Percentiles rank a stretch among this genome's conserved stretches.
Evolutionary conservation across 441 rosid genomes (phyloP).

Genomic region (Manihot esculenta): DNA sequence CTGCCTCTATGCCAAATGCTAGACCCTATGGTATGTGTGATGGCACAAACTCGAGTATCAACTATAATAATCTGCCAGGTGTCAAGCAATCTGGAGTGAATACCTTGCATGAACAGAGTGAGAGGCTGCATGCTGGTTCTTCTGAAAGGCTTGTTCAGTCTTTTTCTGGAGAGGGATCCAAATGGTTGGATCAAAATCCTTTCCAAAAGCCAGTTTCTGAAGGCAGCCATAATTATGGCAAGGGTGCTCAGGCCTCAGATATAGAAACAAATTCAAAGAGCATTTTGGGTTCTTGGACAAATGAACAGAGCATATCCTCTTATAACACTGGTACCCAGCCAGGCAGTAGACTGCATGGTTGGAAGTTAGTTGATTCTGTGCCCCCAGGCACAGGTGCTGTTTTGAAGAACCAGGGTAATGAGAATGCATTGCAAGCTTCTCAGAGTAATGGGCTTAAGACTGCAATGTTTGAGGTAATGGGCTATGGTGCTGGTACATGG

Average conservation of each 20-base stretch:
- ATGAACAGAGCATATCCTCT: slow-evolving; percentile 29
- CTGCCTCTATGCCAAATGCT: slow-evolving; percentile 23
- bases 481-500: slow-evolving; percentile 44
- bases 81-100: slow-evolving; percentile 37
- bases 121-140: slow-evolving; percentile 39
- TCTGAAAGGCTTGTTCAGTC: slow-evolving; percentile 40
- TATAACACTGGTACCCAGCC: slow-evolving; percentile 25
- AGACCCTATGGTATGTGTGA: slow-evolving; percentile 31
- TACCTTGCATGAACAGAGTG: slow-evolving; percentile 38
- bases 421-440: slow-evolving; percentile 37
- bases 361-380: slow-evolving; percentile 41
- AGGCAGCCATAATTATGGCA: slow-evolving; percentile 42
- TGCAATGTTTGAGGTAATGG: slow-evolving; percentile 31
- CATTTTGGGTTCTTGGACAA: slow-evolving; percentile 37
- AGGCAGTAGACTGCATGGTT: slow-evolving; percentile 36
- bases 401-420: slow-evolving; percentile 40
- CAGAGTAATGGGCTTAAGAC: slow-evolving; percentile 26
- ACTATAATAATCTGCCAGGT: slow-evolving; percentile 22
- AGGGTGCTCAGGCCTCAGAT: slow-evolving; percentile 38
- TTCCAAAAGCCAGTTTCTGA: slow-evolving; percentile 46
- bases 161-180: slow-evolving; percentile 41
- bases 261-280: slow-evolving; percentile 37
- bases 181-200: slow-evolving; percentile 40
- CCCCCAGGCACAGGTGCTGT: slow-evolving; percentile 26
- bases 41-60: slow-evolving; percentile 27